A percentile compares a stretch with the other conserved stretches of the same genome.
Conservation (phyloP, 2,329 filamentous ascomycete species). For the Cytospora paraplurivora region DNA sequence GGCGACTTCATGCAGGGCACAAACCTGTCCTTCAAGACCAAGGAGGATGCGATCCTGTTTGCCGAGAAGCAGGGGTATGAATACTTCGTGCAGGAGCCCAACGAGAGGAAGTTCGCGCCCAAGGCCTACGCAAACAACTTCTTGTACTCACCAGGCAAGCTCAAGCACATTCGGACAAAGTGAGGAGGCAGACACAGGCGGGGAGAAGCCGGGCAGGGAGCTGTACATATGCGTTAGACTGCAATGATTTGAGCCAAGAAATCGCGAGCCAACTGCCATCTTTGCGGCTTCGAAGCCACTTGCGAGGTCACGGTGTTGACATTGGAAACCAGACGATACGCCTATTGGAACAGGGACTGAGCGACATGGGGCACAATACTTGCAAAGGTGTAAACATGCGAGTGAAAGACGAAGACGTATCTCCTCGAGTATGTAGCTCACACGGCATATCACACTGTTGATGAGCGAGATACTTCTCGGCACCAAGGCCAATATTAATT, state of each 20-base stretch:
- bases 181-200: slow-evolving; percentile 43
- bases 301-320: not conserved
- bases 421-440: not conserved
- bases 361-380: not conserved
- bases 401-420: not conserved
- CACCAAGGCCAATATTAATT: not conserved
- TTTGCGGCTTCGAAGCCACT: not conserved
- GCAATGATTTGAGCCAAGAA: slow-evolving; percentile 1
- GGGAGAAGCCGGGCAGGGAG: not conserved
- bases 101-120: slow-evolving; percentile 78
- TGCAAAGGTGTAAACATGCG: not conserved
- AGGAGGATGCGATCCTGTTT: slow-evolving; percentile 93
- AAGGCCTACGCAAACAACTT: slow-evolving; percentile 99
- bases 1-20: slow-evolving; percentile 95
- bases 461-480: not conserved
- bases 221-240: slow-evolving; percentile 27
- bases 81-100: slow-evolving; percentile 97
- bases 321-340: not conserved
- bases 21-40: slow-evolving; percentile 83
- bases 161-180: slow-evolving; percentile 85
- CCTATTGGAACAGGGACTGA: not conserved
- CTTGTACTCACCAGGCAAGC: slow-evolving; percentile 77
- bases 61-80: slow-evolving; percentile 99
- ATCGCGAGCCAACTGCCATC: not conserved
- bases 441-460: not conserved